phyloP scores from a whole-genome alignment of 257 asterid species.

The Lithospermum erythrorhizon region DNA sequence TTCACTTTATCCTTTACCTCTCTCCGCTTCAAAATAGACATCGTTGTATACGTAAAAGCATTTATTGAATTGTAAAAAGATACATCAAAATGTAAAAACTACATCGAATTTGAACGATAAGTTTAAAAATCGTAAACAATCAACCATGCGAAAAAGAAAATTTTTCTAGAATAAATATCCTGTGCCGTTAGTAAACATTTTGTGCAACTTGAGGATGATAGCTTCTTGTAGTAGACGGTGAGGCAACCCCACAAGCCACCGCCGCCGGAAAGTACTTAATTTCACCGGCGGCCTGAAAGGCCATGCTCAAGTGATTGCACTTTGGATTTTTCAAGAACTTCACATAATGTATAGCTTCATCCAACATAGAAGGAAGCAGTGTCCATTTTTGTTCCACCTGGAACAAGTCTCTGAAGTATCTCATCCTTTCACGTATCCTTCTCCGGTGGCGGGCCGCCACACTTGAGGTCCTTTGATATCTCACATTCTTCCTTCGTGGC shows the following conservation, averaged over 20 bases:
- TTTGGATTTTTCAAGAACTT: slow-evolving; percentile 77
- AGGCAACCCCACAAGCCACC: slow-evolving; percentile 50
- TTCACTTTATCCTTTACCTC: too few species aligned
- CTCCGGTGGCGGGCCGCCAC: slow-evolving; percentile 97
- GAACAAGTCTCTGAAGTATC: slow-evolving; percentile 80
- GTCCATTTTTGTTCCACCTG: slow-evolving; percentile 98
- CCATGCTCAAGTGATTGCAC: slow-evolving; percentile 66
- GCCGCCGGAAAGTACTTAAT: slow-evolving; percentile 60
- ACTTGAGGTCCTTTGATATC: slow-evolving; percentile 84
- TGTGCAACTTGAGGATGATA: slow-evolving; percentile 15
- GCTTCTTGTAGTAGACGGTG: slow-evolving; percentile 27
- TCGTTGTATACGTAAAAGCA: too few species aligned
- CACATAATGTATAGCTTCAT: slow-evolving; percentile 88
- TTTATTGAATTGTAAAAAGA: too few species aligned
- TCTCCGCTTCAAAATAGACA: too few species aligned
- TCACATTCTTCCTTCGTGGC: slow-evolving; percentile 77
- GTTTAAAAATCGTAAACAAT: too few species aligned
- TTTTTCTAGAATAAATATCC: too few species aligned
- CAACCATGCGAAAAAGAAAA: too few species aligned
- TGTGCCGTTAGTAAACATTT: too few species aligned
- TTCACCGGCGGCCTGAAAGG: slow-evolving; percentile 20
- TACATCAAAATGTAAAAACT: too few species aligned
- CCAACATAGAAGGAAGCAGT: slow-evolving; percentile 98
- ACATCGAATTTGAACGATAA: too few species aligned
- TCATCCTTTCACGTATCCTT: slow-evolving; percentile 78